Evolutionary conservation across 1,139 yeast genomes (phyloP).

Genomic region (Lodderomyces margitis): DNA sequence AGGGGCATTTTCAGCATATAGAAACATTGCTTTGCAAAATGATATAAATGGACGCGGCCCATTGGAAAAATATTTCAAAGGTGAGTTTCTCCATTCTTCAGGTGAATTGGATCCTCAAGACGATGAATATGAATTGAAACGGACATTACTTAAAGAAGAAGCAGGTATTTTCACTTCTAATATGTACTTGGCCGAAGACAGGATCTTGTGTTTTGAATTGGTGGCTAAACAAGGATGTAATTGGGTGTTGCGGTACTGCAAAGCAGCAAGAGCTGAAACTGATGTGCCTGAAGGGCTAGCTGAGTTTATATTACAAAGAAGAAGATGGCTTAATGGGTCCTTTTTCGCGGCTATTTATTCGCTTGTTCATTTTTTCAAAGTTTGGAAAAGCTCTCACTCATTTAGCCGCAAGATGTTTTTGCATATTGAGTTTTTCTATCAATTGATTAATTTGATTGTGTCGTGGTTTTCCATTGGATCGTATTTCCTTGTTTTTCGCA

Average conservation of each 20-base stretch:
- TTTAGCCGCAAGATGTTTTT: slow-evolving; percentile 40
- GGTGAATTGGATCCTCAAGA: slow-evolving; percentile 48
- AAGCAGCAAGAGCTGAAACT: slow-evolving; percentile 47
- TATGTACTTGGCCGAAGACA: slow-evolving; percentile 52
- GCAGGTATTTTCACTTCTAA: slow-evolving; percentile 52
- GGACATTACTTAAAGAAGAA: slow-evolving; percentile 40
- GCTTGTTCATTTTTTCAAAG: slow-evolving; percentile 43
- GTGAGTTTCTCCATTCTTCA: slow-evolving; percentile 47
- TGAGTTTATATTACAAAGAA: slow-evolving; percentile 47
- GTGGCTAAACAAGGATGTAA: slow-evolving; percentile 45
- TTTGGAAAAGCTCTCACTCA: slow-evolving; percentile 45
- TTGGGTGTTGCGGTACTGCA: slow-evolving; percentile 48
- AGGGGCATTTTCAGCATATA: slow-evolving; percentile 47
- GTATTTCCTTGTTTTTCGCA: slow-evolving; percentile 76
- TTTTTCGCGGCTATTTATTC: slow-evolving; percentile 50
- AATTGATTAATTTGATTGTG: slow-evolving; percentile 44
- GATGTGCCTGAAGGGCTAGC: slow-evolving; percentile 50
- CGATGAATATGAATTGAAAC: slow-evolving; percentile 44
- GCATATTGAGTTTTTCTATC: slow-evolving; percentile 45
- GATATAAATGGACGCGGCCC: slow-evolving; percentile 47
- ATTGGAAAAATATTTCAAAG: slow-evolving; percentile 48
- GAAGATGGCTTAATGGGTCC: slow-evolving; percentile 53
- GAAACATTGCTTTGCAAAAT: slow-evolving; percentile 41
- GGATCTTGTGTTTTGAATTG: slow-evolving; percentile 48
- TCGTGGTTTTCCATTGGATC: slow-evolving; percentile 85